A percentile compares a stretch with the other conserved stretches of the same genome.
Evolutionary conservation across 2,329 filamentous ascomycete species (phyloP).

Genomic region (Trichoderma polysporum): DNA sequence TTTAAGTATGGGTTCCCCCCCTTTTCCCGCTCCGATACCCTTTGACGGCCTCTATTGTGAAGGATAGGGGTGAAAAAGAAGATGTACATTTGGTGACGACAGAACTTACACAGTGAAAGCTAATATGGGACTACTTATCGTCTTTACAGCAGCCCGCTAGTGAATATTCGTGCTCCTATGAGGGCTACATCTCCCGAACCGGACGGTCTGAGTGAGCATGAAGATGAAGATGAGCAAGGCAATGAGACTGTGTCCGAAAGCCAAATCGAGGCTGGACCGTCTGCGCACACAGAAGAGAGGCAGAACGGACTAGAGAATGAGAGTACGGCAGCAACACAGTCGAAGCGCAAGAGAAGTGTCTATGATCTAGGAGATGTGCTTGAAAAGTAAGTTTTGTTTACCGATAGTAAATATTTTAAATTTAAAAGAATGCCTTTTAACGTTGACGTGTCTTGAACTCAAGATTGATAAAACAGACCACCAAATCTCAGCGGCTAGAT

Average conservation of each 20-base stretch:
- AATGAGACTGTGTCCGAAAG: not conserved
- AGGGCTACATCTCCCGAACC: not conserved
- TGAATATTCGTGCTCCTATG: conserved; percentile 20
- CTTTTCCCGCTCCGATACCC: not conserved
- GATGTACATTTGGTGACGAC: not conserved
- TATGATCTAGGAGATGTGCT: not conserved
- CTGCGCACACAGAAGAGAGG: not conserved
- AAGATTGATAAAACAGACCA: not conserved
- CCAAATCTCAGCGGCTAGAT: conserved; percentile 1
- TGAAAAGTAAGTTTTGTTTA: not conserved
- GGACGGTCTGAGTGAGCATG: not conserved
- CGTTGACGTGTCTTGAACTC: not conserved
- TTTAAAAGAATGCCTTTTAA: not conserved
- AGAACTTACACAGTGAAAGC: not conserved
- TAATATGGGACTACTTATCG: not conserved
- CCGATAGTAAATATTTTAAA: not conserved
- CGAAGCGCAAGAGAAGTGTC: conserved; percentile 16
- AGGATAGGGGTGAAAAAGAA: not conserved
- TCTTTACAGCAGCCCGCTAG: conserved; percentile 22
- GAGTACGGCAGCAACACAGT: not conserved
- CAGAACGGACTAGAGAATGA: not conserved
- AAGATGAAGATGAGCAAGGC: not conserved
- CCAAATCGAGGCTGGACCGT: not conserved
- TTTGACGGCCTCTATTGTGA: not conserved
- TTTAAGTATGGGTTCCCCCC: conserved; percentile 35